Conservation (phyloP, 2,329 filamentous ascomycete genomes). For the Penicillium brevicompactum region DNA sequence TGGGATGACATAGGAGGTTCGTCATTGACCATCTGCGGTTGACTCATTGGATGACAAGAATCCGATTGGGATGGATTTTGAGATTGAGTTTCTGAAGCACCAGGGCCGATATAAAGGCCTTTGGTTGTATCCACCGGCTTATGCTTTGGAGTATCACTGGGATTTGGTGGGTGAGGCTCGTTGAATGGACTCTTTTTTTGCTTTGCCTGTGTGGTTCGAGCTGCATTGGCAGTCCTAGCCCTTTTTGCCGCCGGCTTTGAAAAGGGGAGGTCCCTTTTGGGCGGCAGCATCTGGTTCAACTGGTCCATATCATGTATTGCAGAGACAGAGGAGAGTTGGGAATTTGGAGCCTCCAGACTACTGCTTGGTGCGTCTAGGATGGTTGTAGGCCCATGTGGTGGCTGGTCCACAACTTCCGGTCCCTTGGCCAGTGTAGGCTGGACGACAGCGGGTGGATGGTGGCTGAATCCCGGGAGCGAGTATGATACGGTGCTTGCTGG, state of each 20-base stretch:
- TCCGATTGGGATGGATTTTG: neutral
- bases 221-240: neutral
- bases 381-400: neutral
- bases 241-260: slow-evolving; percentile 28
- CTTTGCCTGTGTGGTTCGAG: neutral
- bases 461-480: neutral
- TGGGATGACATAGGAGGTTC: neutral
- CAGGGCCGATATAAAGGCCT: neutral
- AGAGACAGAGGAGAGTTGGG: slow-evolving; percentile 29
- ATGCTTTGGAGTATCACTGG: neutral
- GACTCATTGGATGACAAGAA: neutral
- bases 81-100: neutral
- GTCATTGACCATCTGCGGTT: neutral
- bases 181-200: neutral
- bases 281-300: slow-evolving; percentile 43
- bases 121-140: neutral
- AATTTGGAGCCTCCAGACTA: neutral
- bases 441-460: neutral
- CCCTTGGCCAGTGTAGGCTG: neutral
- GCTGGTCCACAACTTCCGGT: neutral
- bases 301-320: slow-evolving; percentile 29
- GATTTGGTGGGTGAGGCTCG: neutral
- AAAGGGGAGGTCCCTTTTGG: slow-evolving; percentile 47
- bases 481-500: slow-evolving; percentile 3
- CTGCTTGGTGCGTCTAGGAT: neutral